Conservation (phyloP, 805 yeast genomes). For the Ogataea minuta region DNA sequence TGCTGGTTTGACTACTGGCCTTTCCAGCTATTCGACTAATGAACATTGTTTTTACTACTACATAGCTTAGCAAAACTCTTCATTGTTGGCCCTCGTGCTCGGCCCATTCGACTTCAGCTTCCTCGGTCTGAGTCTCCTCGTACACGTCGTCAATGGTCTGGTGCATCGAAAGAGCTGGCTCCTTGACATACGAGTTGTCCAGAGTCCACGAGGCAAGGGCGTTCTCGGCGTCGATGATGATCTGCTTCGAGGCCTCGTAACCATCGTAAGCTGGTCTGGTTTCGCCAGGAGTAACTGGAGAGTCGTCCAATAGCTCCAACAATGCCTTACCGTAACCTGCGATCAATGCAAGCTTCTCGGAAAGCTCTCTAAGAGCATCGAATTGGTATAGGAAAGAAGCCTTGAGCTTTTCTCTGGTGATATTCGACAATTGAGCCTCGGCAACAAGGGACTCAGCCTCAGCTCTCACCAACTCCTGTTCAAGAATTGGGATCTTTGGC, state of each 20-base stretch:
- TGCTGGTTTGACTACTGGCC: no score
- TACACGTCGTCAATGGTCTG: conserved; percentile 66
- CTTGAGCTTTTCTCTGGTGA: conserved; percentile 96
- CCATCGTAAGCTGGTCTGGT: conserved; percentile 98
- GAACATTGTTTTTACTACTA: conserved; percentile 6
- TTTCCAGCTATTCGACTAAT: not conserved
- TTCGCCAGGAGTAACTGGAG: conserved; percentile 99
- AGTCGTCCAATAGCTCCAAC: conserved; percentile 91
- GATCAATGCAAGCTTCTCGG: conserved; percentile 94
- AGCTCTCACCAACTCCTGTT: conserved; percentile 98
- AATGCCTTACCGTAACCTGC: conserved; percentile 99
- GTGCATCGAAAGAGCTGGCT: conserved; percentile 82
- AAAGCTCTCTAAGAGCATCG: conserved; percentile 89
- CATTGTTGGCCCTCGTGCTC: conserved; percentile 30
- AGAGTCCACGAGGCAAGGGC: conserved; percentile 96
- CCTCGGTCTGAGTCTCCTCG: conserved; percentile 43
- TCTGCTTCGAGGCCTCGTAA: conserved; percentile 96
- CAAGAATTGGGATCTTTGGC: conserved; percentile 91
- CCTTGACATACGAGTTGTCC: conserved; percentile 89
- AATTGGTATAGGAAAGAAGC: conserved; percentile 96
- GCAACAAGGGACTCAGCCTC: conserved; percentile 99
- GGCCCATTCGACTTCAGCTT: conserved; percentile 40
- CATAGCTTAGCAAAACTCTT: conserved; percentile 5
- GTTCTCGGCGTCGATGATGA: conserved; percentile 93
- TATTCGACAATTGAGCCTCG: conserved; percentile 97